Evolutionary conservation across 2,329 filamentous ascomycete species (phyloP).

Genomic region (Diaporthe citri): DNA sequence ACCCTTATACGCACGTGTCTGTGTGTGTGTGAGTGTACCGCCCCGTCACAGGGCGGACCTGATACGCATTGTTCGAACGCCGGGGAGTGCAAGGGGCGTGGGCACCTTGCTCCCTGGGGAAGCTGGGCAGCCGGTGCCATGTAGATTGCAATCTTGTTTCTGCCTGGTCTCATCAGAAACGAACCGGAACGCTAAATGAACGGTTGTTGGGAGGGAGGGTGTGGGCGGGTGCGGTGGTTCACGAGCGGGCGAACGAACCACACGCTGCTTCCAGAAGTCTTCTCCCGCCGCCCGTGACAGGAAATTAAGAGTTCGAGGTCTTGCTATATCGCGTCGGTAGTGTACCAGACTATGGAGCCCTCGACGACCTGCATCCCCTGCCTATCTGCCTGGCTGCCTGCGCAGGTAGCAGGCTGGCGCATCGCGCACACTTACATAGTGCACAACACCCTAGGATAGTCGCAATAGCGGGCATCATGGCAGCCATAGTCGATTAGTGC

Average conservation of each 20-base stretch:
- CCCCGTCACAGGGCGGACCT: conserved; percentile 27
- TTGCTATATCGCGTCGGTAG: conserved; percentile 19
- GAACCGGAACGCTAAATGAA: conserved; percentile 26
- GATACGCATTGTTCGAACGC: conserved; percentile 27
- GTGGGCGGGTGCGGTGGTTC: not conserved
- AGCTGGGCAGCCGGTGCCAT: conserved; percentile 30
- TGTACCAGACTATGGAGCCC: not conserved
- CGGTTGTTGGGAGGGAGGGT: not conserved
- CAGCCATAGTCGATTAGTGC: not conserved
- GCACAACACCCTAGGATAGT: not conserved
- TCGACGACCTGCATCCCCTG: not conserved
- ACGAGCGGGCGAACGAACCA: conserved; percentile 13
- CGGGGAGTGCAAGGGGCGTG: not conserved
- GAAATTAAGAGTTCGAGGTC: conserved; percentile 8
- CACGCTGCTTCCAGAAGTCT: conserved; percentile 21
- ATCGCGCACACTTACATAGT: not conserved
- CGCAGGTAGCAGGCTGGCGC: not conserved
- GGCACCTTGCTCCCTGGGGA: not conserved
- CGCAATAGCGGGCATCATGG: not conserved
- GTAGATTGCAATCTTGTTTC: conserved; percentile 32
- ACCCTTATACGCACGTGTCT: not conserved
- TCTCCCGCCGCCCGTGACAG: conserved; percentile 22
- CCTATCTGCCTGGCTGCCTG: not conserved
- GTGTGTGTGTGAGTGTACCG: conserved; percentile 8
- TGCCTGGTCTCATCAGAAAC: conserved; percentile 29